Evolutionary conservation across 2,329 filamentous ascomycete species (phyloP).

Genomic region (Bertia moriformis): DNA sequence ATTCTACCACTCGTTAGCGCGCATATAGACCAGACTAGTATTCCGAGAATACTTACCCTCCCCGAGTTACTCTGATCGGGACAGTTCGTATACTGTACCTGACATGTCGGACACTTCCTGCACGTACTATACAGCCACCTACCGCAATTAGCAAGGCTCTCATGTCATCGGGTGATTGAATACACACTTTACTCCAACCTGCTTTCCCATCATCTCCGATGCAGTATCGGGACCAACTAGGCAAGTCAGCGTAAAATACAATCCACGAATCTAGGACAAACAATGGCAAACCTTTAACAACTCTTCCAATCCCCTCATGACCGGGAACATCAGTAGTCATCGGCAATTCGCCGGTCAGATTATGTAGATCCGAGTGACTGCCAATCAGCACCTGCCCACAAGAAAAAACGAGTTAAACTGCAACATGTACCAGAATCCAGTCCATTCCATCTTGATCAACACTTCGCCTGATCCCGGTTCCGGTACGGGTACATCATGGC

Average conservation of each 20-base stretch:
- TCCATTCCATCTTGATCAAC: neutral
- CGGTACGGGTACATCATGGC: no score
- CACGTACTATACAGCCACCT: constrained; percentile 22
- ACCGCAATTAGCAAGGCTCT: neutral
- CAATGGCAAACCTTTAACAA: neutral
- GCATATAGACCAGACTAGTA: neutral
- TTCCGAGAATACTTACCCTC: neutral
- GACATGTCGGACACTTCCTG: constrained; percentile 18
- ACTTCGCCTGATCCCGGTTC: neutral
- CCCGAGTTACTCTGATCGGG: constrained; percentile 20
- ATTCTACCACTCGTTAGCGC: no score
- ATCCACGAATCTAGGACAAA: neutral
- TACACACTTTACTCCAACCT: neutral
- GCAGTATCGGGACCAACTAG: neutral
- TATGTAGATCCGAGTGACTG: neutral
- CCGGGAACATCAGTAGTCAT: neutral
- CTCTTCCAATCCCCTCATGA: neutral
- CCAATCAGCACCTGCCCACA: no score
- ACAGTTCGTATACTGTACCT: constrained; percentile 18
- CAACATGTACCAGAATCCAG: no score
- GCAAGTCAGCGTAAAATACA: neutral
- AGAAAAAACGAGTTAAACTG: no score
- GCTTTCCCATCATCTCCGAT: neutral
- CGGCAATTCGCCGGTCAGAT: neutral
- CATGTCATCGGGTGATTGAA: neutral